Base-by-base conservation (phyloP, 306 rosid genomes). In the Cicer chorassanicum region DNA sequence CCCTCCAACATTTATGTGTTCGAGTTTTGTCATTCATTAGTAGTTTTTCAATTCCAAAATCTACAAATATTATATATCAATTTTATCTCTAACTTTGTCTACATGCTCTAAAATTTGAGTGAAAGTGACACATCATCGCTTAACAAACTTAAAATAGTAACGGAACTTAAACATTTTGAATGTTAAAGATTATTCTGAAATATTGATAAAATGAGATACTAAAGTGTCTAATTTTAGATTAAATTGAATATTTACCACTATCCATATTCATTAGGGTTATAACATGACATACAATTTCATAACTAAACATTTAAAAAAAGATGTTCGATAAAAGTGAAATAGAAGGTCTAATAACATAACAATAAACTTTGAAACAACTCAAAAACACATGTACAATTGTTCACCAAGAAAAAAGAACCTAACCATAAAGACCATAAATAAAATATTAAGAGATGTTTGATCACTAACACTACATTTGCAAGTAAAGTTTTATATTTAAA, bases 31-130 rank as follows among this genome's bases (percentile, higher is more conserved):
- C 78, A 7, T 46, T 79, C 72, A 63, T 79, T 1, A 79, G 49
- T 11, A 83, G 46, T 41, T 83, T 83, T 45, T 81, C 81, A 7
- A 78, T 16, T 13, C 86, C 86, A 46, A 83, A 83, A 73, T 78
- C 83, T 21, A 83, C 21, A 36, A 83, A 16, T 16, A 1, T 16
- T 16, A 16, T 16, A 16, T 16, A 16, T 16, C 18, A 16, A 16
- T 16, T 16, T 16, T 16, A 16, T 16, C 18, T 16, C 18, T 16
- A 16, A 16, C 18, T 16, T 16, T 16, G 18, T 16, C 18, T 16
- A 16, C 18, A 16, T 16, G 18, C 18, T 16, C 18, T 16, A 16
- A 16, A 16, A 16, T 16, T 16, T 16, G 18, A 16, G 18, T 16
- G 18, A 16, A 16, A 16, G 18, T 16, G 18, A 16, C 18, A 16